A percentile compares a stretch with the other conserved stretches of the same genome.
phyloP scores from a whole-genome alignment of 352 stramenopile species.

The Thraustochytrium striatum region DNA sequence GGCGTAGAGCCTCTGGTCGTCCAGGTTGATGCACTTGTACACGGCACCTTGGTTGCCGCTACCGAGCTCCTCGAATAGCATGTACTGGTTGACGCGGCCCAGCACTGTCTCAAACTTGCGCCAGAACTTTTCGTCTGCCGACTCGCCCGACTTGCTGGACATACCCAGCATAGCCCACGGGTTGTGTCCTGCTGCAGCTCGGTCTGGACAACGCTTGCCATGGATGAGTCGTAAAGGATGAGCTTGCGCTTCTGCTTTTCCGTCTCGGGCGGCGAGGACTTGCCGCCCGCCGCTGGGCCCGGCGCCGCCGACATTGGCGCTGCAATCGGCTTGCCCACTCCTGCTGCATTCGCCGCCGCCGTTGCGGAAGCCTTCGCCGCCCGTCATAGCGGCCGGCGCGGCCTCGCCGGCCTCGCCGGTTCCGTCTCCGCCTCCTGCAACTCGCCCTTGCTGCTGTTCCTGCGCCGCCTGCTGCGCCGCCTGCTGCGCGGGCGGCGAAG shows the following conservation, averaged over 20 bases:
- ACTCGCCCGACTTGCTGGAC: background rate
- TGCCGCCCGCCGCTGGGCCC: background rate
- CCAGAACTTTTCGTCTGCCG: background rate
- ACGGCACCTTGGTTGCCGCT: conserved; percentile 51
- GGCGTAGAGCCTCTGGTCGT: conserved; percentile 54
- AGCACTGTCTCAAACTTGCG: conserved; percentile 45
- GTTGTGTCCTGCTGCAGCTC: background rate
- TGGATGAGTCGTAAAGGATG: too few species aligned
- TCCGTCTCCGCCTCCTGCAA: too few species aligned
- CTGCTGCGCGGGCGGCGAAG: too few species aligned
- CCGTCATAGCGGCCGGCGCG: too few species aligned
- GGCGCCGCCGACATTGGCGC: background rate
- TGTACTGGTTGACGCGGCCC: conserved; percentile 33
- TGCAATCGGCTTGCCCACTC: background rate
- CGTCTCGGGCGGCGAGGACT: background rate
- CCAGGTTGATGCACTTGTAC: conserved; percentile 57
- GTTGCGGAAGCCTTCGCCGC: too few species aligned
- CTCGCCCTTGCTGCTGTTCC: too few species aligned
- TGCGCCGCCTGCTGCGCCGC: too few species aligned
- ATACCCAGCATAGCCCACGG: background rate
- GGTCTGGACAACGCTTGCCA: background rate
- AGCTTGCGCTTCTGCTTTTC: background rate
- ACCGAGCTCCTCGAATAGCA: conserved; percentile 12
- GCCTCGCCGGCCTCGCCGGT: too few species aligned
- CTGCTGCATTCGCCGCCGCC: background rate